phyloP scores from a whole-genome alignment of 140 eudicot species.

The Bidens hawaiensis region DNA sequence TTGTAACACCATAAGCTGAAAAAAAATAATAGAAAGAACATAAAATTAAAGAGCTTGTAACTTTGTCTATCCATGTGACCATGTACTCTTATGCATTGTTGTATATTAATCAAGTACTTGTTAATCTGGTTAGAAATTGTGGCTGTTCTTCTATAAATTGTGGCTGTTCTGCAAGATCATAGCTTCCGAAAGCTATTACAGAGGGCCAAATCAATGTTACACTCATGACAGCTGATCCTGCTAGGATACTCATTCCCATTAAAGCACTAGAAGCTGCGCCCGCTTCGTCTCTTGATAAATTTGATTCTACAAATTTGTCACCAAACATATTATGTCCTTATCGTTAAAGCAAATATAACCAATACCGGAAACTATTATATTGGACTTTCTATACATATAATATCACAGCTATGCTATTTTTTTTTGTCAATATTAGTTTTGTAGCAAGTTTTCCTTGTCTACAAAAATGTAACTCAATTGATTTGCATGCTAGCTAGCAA shows the following conservation, averaged over 20 bases:
- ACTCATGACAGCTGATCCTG: constrained; percentile 63
- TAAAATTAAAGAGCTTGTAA: neutral
- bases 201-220: constrained; percentile 71
- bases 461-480: too few species aligned
- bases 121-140: constrained; percentile 16
- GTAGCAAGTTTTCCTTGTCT: too few species aligned
- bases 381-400: too few species aligned
- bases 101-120: constrained; percentile 12
- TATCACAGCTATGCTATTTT: too few species aligned
- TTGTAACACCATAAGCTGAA: constrained; percentile 47
- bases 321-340: neutral
- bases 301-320: constrained; percentile 35
- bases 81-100: neutral
- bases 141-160: constrained; percentile 23
- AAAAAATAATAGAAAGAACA: neutral
- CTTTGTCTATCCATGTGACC: neutral
- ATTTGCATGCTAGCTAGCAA: too few species aligned
- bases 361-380: too few species aligned
- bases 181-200: constrained; percentile 58
- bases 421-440: too few species aligned
- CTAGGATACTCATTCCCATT: constrained; percentile 66
- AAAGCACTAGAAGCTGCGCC: constrained; percentile 46
- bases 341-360: too few species aligned
- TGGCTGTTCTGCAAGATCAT: constrained; percentile 30
- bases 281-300: constrained; percentile 38